These are phyloP conservation scores for Cucumis melo DNA, from an alignment of 306 rosid genomes.

Conservation along the genomic window DNA sequence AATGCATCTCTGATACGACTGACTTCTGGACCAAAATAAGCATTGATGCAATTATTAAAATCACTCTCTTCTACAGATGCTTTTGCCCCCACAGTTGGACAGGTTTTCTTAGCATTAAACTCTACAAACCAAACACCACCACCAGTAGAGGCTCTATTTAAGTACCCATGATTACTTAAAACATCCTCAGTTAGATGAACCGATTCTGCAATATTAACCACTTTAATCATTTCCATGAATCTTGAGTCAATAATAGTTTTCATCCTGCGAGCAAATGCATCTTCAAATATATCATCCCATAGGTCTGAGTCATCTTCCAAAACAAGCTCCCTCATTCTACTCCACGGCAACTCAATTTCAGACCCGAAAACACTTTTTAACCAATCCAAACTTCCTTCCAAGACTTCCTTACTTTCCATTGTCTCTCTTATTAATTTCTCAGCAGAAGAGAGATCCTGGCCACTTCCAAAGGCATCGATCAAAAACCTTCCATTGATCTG, in stretches of 20 bases:
- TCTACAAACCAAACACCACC: slow-evolving; percentile 92
- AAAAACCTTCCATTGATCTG: slow-evolving; percentile 63
- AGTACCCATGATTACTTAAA: slow-evolving; percentile 26
- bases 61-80: slow-evolving; percentile 50
- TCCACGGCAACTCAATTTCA: slow-evolving; percentile 93
- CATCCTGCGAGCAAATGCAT: slow-evolving; percentile 71
- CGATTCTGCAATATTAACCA: slow-evolving; percentile 38
- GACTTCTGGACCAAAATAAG: slow-evolving; percentile 77
- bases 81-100: slow-evolving; percentile 36
- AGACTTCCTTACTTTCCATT: slow-evolving; percentile 76
- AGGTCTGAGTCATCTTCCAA: slow-evolving; percentile 82
- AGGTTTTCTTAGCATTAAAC: slow-evolving; percentile 41
- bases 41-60: slow-evolving; percentile 53
- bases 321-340: slow-evolving; percentile 83
- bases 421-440: slow-evolving; percentile 87
- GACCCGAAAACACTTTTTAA: slow-evolving; percentile 90
- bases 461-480: slow-evolving; percentile 55
- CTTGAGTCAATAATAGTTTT: slow-evolving; percentile 43
- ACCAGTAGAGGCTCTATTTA: slow-evolving; percentile 37
- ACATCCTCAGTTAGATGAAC: slow-evolving; percentile 23
- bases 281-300: slow-evolving; percentile 90
- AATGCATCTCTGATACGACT: slow-evolving; percentile 68
- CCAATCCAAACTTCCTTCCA: slow-evolving; percentile 91
- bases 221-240: slow-evolving; percentile 38
- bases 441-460: slow-evolving; percentile 69